These are phyloP conservation scores for Spathaspora sp. DNA, from an alignment of 1,139 yeast genomes.

Conservation along the genomic window DNA sequence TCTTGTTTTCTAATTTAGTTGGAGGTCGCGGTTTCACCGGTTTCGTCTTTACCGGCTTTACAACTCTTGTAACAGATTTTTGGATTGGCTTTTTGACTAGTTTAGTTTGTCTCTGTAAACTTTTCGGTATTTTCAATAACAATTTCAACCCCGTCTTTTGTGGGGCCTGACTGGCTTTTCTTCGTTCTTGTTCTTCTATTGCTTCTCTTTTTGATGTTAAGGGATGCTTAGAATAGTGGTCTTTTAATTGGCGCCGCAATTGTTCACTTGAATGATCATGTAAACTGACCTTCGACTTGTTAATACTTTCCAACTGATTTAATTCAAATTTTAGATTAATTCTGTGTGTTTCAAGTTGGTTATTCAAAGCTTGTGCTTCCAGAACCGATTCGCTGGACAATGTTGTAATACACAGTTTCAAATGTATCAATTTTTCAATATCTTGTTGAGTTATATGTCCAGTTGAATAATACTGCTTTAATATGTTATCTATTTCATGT, in stretches of 20 bases:
- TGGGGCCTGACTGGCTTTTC: slow-evolving; percentile 7
- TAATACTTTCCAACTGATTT: slow-evolving; percentile 25
- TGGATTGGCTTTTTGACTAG: slow-evolving; percentile 3
- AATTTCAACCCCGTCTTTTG: slow-evolving; percentile 24
- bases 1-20: slow-evolving; percentile 2
- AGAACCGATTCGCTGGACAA: slow-evolving; percentile 29
- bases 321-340: slow-evolving; percentile 30
- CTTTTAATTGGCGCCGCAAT: slow-evolving; percentile 31
- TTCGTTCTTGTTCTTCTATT: slow-evolving; percentile 36
- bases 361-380: slow-evolving; percentile 34
- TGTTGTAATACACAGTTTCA: slow-evolving; percentile 11
- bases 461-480: slow-evolving; percentile 9
- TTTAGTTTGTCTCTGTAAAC: slow-evolving; percentile 5
- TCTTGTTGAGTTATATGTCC: slow-evolving; percentile 2
- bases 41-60: background rate
- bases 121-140: slow-evolving; percentile 28
- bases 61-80: background rate
- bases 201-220: slow-evolving; percentile 43
- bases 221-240: slow-evolving; percentile 38
- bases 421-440: slow-evolving; percentile 6
- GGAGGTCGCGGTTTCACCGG: background rate
- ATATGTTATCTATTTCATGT: slow-evolving; percentile 18
- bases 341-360: slow-evolving; percentile 36
- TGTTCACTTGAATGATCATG: slow-evolving; percentile 18
- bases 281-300: slow-evolving; percentile 13